phyloP scores from a whole-genome alignment of 208 protist species.

The Porcisia deanei region DNA sequence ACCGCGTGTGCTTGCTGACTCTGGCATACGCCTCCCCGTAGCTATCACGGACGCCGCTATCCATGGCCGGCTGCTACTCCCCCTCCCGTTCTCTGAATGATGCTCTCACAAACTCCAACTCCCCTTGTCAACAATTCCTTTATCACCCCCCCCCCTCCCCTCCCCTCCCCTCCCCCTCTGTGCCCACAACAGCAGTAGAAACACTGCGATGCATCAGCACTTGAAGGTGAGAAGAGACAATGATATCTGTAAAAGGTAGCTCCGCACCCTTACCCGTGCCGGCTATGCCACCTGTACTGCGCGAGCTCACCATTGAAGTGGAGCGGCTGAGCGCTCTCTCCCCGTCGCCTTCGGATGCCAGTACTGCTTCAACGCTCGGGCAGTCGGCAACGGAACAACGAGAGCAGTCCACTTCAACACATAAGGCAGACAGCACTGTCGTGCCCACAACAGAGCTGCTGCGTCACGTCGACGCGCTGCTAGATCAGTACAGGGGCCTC shows the following conservation, averaged over 20 bases:
- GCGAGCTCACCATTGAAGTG: conserved; percentile 4
- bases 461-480: conserved; percentile 28
- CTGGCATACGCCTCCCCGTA: too few species aligned
- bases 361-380: neutral
- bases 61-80: neutral
- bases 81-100: neutral
- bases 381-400: neutral
- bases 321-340: conserved; percentile 5
- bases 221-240: neutral
- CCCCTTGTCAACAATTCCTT: neutral
- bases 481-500: conserved; percentile 33
- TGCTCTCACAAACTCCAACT: neutral
- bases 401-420: neutral
- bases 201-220: neutral
- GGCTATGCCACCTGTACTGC: neutral
- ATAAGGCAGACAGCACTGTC: neutral
- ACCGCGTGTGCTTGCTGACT: neutral
- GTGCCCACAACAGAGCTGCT: conserved; percentile 41
- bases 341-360: neutral
- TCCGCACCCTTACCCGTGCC: neutral
- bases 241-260: neutral
- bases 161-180: neutral
- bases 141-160: neutral
- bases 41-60: neutral
- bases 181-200: neutral